Evolutionary conservation across 345 rosid genomes (phyloP).

Genomic region (Sisymbrium irio): DNA sequence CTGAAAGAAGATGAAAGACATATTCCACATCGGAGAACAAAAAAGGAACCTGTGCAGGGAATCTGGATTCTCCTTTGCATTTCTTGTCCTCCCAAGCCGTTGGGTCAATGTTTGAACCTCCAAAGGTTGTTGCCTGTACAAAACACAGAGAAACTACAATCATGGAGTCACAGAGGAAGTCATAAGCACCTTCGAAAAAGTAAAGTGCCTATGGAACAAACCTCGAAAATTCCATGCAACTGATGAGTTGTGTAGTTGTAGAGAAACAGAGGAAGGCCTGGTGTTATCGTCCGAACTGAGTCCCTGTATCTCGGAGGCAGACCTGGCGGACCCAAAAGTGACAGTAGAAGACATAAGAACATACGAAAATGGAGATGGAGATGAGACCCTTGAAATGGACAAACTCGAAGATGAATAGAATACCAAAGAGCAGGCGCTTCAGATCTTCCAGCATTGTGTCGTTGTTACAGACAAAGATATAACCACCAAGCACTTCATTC

Average conservation of each 20-base stretch:
- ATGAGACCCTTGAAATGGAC: neutral
- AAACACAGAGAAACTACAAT: neutral
- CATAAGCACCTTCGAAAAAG: neutral
- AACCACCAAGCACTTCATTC: conserved; percentile 92
- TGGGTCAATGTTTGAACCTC: conserved; percentile 92
- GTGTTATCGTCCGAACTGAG: conserved; percentile 90
- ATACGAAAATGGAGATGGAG: neutral
- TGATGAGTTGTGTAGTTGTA: conserved; percentile 93
- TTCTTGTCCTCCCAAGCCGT: conserved; percentile 98
- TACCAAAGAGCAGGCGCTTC: conserved; percentile 90
- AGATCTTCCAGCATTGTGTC: conserved; percentile 97
- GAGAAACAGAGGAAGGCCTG: conserved; percentile 88
- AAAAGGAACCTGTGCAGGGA: conserved; percentile 83
- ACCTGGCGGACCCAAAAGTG: conserved; percentile 45
- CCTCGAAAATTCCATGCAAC: conserved; percentile 95
- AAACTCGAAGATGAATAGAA: neutral
- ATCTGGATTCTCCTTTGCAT: conserved; percentile 92
- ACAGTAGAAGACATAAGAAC: neutral
- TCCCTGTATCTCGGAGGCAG: conserved; percentile 93
- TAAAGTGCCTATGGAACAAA: conserved; percentile 30
- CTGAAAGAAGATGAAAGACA: neutral
- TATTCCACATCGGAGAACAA: neutral
- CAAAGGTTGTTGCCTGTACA: conserved; percentile 77
- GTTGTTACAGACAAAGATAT: conserved; percentile 92
- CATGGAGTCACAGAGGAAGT: neutral